phyloP scores from a whole-genome alignment of 2,329 filamentous ascomycete genomes.

The Aspergillus sp. region DNA sequence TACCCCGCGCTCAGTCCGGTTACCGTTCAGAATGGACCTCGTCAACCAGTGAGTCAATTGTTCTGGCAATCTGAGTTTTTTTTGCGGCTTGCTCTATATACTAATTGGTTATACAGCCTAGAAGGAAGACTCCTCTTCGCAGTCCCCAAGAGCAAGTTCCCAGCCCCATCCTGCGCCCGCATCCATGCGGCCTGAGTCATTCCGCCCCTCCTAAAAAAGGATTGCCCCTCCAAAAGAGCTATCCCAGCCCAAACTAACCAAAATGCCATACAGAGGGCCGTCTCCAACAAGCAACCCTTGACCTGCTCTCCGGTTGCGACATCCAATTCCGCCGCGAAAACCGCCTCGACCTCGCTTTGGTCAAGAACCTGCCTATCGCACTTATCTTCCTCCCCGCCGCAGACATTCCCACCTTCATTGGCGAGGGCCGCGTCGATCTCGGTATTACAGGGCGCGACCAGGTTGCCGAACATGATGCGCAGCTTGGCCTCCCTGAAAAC shows the following conservation, averaged over 20 bases:
- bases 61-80: constrained; percentile 3
- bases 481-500: constrained; percentile 28
- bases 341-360: constrained; percentile 93
- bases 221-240: background rate
- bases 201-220: background rate
- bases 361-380: constrained; percentile 94
- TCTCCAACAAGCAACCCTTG: constrained; percentile 81
- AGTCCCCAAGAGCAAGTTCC: constrained; percentile 88
- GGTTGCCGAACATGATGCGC: constrained; percentile 82
- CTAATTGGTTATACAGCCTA: constrained; percentile 60
- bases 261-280: constrained; percentile 70
- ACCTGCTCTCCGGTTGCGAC: constrained; percentile 89
- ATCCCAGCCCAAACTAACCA: constrained; percentile 6
- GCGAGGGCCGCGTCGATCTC: constrained; percentile 87
- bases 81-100: constrained; percentile 8
- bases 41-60: constrained; percentile 57
- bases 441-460: constrained; percentile 95
- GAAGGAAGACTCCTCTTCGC: constrained; percentile 93
- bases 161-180: constrained; percentile 21
- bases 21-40: constrained; percentile 53
- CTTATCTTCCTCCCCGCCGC: constrained; percentile 95
- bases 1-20: constrained; percentile 24
- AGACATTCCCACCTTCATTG: constrained; percentile 96
- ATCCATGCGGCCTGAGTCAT: constrained; percentile 2
- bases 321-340: constrained; percentile 96